Evolutionary conservation across 1,284 basidiomycete species (phyloP).

Genomic region (Naganishia cerealis): DNA sequence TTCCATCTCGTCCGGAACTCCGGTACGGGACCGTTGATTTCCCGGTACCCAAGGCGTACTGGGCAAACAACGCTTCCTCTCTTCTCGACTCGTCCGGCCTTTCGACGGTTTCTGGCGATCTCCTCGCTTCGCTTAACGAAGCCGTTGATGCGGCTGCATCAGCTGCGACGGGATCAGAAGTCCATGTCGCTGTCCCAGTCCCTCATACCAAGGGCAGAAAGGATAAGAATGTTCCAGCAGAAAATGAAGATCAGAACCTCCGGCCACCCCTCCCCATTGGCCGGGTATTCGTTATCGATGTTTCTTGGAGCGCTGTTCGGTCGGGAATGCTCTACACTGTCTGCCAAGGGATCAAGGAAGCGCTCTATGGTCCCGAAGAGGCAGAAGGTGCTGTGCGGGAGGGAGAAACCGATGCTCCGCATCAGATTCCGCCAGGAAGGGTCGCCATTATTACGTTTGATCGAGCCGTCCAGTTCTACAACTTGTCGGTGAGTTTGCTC

Average conservation of each 20-base stretch:
- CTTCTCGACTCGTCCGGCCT: slow-evolving; percentile 58
- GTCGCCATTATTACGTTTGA: slow-evolving; percentile 88
- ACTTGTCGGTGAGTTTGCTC: slow-evolving; percentile 71
- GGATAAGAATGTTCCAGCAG: slow-evolving; percentile 40
- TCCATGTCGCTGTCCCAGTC: slow-evolving; percentile 27
- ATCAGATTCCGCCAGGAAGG: slow-evolving; percentile 51
- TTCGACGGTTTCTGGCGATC: slow-evolving; percentile 48
- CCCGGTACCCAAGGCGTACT: slow-evolving; percentile 78
- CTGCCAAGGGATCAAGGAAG: slow-evolving; percentile 65
- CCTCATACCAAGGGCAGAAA: slow-evolving; percentile 35
- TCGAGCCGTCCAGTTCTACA: slow-evolving; percentile 80
- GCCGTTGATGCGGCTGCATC: slow-evolving; percentile 46
- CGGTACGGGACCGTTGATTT: slow-evolving; percentile 92
- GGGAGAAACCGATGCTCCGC: slow-evolving; percentile 44
- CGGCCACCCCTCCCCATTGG: slow-evolving; percentile 70
- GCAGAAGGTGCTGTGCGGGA: slow-evolving; percentile 52
- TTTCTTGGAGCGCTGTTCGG: slow-evolving; percentile 69
- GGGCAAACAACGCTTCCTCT: slow-evolving; percentile 66
- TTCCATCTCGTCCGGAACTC: slow-evolving; percentile 79
- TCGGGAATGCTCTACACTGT: slow-evolving; percentile 73
- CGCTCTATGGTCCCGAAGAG: slow-evolving; percentile 67
- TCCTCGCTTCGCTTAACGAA: slow-evolving; percentile 48
- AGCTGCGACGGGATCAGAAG: slow-evolving; percentile 45
- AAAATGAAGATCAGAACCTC: slow-evolving; percentile 37
- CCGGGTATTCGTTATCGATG: slow-evolving; percentile 86